A percentile compares a stretch with the other conserved stretches of the same genome.
Conservation (phyloP, 73 alveolate species). For the Symbiodinium natans region DNA sequence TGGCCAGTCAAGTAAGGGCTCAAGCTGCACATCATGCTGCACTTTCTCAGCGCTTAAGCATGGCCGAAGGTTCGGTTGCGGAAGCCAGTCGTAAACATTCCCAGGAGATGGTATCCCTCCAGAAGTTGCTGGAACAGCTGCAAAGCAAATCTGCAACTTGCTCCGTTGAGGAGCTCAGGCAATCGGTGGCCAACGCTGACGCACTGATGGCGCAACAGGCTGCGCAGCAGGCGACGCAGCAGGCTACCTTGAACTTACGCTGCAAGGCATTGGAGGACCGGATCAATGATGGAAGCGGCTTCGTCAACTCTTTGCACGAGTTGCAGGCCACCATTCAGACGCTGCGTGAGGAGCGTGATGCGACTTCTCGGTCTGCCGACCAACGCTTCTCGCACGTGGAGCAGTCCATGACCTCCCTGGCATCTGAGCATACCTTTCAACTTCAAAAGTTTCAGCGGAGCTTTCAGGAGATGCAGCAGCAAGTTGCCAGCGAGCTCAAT, state of each 20-base stretch:
- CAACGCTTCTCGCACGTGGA: not conserved
- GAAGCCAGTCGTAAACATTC: not conserved
- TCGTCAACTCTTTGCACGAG: not conserved
- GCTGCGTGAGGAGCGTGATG: not conserved
- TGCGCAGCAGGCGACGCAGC: not conserved
- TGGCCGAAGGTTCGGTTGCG: not conserved
- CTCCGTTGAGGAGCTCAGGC: not conserved
- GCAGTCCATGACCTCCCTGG: not conserved
- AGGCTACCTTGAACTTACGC: not conserved
- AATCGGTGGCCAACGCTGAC: not conserved
- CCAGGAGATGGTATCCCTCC: not conserved
- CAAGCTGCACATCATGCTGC: constrained; percentile 4
- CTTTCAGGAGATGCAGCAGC: constrained; percentile 14
- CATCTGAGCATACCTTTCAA: not conserved
- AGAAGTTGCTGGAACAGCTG: not conserved
- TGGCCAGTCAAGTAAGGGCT: not conserved
- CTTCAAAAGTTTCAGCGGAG: constrained; percentile 8
- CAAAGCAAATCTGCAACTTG: not conserved
- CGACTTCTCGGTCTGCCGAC: not conserved
- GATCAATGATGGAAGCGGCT: not conserved
- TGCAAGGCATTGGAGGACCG: not conserved
- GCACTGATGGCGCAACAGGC: not conserved
- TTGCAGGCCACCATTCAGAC: not conserved
- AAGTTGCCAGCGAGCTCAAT: constrained; percentile 4
- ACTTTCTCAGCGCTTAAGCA: not conserved